Base-by-base conservation (phyloP, 495 filamentous ascomycete species). In the Annulohypoxylon moriforme region DNA sequence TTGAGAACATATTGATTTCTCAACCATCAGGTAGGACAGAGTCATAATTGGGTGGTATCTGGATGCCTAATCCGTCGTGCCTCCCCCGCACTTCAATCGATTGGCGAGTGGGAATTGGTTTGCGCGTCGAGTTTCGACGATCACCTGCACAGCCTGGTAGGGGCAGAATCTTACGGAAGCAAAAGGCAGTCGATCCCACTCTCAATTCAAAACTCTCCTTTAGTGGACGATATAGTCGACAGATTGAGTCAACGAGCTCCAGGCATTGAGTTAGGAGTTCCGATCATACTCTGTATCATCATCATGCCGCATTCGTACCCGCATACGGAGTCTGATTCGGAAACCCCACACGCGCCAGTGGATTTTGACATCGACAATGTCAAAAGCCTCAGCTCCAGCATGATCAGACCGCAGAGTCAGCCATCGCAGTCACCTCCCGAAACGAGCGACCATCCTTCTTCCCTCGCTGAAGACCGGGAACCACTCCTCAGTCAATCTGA, bases 41-140 rank as follows among this genome's bases (percentile, higher is more conserved):
- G 29, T 11, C 33, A 29, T 60, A 61, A 68, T 68, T 68, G 58
- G 66, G 13, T 33, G 29, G 24, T 46, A 57, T 38, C 11, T 53
- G 46, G 53, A 8, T 66, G 52, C 53, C 67, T 53, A 34, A 63
- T 42, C 29, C 0, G 13, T 1, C 25, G 24, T 38, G 25, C 13
- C 29, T 57, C 27, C 63, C 63, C 63, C 36, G 63, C 63, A 57
- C 50, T 20, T 8, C 14, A 14, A 13, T 34, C 29, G 27, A 34
- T 55, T 34, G 29, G 50, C 29, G 50, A 55, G 27, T 55, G 2
- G 27, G 29, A 34, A 20, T 34, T 18, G n/a, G 50, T 55, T 55
- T 55, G 50, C 50, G 50, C 50, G 27, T 55, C 27, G 27, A 55
- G 25, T 27, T 22, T 29, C 20, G 50, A 55, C 29, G n/a, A 55